Percentiles rank a stretch among this genome's conserved stretches.
These are phyloP conservation scores for Colletotrichum noveboracense DNA, from an alignment of 2,329 filamentous ascomycete species.

Conservation along the genomic window DNA sequence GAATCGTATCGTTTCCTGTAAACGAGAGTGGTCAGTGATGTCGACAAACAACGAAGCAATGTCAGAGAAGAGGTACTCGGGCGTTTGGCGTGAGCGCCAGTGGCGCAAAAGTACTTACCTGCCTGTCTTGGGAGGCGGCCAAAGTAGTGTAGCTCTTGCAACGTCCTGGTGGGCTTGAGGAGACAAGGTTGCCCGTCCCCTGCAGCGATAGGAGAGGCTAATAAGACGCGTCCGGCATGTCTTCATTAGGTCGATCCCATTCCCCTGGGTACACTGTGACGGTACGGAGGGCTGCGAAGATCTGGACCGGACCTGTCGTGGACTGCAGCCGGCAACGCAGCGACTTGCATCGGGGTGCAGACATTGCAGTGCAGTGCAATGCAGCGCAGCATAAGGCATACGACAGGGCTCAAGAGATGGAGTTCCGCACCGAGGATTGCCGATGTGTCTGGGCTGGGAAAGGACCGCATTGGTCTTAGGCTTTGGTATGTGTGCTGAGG, in stretches of 20 bases:
- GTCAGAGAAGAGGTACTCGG: neutral
- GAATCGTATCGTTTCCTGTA: neutral
- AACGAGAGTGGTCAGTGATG: neutral
- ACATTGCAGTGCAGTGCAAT: neutral
- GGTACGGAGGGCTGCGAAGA: slow-evolving; percentile 16
- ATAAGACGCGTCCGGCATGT: slow-evolving; percentile 24
- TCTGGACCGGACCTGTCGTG: slow-evolving; percentile 16
- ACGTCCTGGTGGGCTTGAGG: slow-evolving; percentile 1
- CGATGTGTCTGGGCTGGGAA: neutral
- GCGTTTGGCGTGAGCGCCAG: neutral
- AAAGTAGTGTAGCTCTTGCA: slow-evolving; percentile 1
- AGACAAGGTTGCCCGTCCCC: slow-evolving; percentile 12
- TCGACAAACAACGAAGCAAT: neutral
- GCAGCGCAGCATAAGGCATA: slow-evolving; percentile 3
- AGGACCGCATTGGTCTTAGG: neutral
- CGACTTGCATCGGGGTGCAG: slow-evolving; percentile 1
- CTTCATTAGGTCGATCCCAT: slow-evolving; percentile 23
- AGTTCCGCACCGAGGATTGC: slow-evolving; percentile 16
- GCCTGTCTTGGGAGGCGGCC: slow-evolving; percentile 1
- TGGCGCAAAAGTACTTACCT: slow-evolving; percentile 21
- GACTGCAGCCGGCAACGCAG: slow-evolving; percentile 17
- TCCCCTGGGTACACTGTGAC: slow-evolving; percentile 21
- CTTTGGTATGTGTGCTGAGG: neutral
- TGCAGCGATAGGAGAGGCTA: slow-evolving; percentile 22
- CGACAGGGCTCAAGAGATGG: neutral